A percentile compares a stretch with the other conserved stretches of the same genome.
phyloP scores from a whole-genome alignment of 1,139 yeast genomes.

The Petasospora fabianii region DNA sequence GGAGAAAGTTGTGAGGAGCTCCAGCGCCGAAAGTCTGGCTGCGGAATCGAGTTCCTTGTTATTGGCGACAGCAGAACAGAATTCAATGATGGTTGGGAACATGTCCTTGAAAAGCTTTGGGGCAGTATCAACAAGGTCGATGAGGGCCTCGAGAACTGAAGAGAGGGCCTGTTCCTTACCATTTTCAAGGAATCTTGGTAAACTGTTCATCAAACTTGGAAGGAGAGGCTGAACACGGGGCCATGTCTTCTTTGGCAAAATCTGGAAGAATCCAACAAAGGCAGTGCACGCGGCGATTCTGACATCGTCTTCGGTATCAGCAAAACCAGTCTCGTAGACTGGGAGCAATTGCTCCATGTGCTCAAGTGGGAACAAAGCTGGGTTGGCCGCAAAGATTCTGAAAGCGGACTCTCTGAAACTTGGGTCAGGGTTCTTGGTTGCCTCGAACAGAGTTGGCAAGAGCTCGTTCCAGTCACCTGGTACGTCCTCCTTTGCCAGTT shows the following conservation, averaged over 20 bases:
- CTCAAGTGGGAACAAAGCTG: conserved; percentile 64
- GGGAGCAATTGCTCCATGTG: conserved; percentile 59
- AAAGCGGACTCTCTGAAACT: conserved; percentile 86
- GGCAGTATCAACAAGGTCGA: conserved; percentile 87
- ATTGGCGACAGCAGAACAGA: conserved; percentile 77
- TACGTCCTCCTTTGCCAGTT: conserved; percentile 69
- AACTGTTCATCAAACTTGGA: conserved; percentile 79
- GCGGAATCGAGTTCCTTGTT: conserved; percentile 73
- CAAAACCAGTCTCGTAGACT: conserved; percentile 74
- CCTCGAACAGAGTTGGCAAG: conserved; percentile 69
- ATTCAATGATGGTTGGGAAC: conserved; percentile 82
- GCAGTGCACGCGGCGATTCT: conserved; percentile 91
- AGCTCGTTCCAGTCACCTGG: conserved; percentile 72
- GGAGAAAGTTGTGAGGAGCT: conserved; percentile 81
- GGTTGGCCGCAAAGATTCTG: conserved; percentile 82
- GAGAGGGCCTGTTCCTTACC: conserved; percentile 82
- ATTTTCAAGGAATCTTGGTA: conserved; percentile 76
- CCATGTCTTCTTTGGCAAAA: conserved; percentile 78
- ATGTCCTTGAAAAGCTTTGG: conserved; percentile 91
- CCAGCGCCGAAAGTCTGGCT: conserved; percentile 84
- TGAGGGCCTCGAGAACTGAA: conserved; percentile 81
- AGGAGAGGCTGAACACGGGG: conserved; percentile 68
- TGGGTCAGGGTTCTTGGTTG: conserved; percentile 58
- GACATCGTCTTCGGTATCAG: conserved; percentile 74
- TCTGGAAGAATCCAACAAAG: conserved; percentile 84